phyloP scores from a whole-genome alignment of 768 basidiomycete species.

The Lyophyllum decastes region DNA sequence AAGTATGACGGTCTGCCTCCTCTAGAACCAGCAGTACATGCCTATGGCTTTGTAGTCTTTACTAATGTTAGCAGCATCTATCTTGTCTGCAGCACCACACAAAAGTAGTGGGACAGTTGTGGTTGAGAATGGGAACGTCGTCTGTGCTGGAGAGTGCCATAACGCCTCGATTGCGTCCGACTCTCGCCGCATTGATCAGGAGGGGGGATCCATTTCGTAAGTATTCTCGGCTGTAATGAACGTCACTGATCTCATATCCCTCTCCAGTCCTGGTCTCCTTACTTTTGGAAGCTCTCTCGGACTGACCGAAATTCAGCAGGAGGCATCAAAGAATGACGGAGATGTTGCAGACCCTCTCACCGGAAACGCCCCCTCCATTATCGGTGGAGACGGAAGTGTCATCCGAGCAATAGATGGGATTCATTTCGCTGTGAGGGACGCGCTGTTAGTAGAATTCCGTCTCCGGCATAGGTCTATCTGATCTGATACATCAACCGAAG shows the following conservation, averaged over 20 bases:
- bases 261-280: slow-evolving; percentile 52
- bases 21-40: slow-evolving; percentile 42
- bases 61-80: slow-evolving; percentile 60
- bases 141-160: slow-evolving; percentile 43
- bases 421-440: slow-evolving; percentile 64
- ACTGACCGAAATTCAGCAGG: slow-evolving; percentile 63
- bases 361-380: slow-evolving; percentile 43
- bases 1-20: slow-evolving; percentile 77
- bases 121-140: slow-evolving; percentile 45
- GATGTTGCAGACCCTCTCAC: slow-evolving; percentile 52
- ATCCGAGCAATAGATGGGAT: slow-evolving; percentile 71
- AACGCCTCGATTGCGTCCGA: slow-evolving; percentile 3
- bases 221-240: not conserved
- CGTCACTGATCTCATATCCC: not conserved
- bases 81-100: slow-evolving; percentile 20
- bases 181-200: slow-evolving; percentile 53
- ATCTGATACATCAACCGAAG: slow-evolving; percentile 31
- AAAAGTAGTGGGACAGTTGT: slow-evolving; percentile 34
- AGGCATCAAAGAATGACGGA: slow-evolving; percentile 75
- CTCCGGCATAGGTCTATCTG: not conserved
- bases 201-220: slow-evolving; percentile 62
- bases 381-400: slow-evolving; percentile 51
- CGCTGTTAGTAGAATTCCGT: slow-evolving; percentile 50
- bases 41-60: slow-evolving; percentile 44
- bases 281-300: slow-evolving; percentile 76